A percentile compares a stretch with the other conserved stretches of the same genome.
Evolutionary conservation across 805 yeast species (phyloP).

Genomic region (Kockiozyma suomiensis): DNA sequence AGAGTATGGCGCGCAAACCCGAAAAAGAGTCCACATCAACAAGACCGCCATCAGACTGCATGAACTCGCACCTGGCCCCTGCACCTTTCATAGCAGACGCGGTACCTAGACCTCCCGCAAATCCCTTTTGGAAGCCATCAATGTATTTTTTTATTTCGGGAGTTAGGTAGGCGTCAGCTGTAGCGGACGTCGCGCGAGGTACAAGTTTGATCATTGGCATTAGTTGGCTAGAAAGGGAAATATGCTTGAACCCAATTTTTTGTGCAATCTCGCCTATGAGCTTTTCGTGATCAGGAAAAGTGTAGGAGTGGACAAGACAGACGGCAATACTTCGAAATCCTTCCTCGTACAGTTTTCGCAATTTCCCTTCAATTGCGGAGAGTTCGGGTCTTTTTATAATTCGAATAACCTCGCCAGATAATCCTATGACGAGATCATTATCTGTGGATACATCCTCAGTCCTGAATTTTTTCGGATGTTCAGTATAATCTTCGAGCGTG

Average conservation of each 20-base stretch:
- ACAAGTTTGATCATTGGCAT: constrained; percentile 80
- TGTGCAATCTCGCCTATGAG: constrained; percentile 61
- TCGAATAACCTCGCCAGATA: constrained; percentile 68
- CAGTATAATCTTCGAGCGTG: constrained; percentile 77
- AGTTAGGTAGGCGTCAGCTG: constrained; percentile 80
- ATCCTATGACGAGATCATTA: constrained; percentile 52
- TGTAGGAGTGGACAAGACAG: constrained; percentile 71
- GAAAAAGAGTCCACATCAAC: constrained; percentile 82
- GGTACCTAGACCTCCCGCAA: constrained; percentile 53
- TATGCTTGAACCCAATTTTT: constrained; percentile 64
- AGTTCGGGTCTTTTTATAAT: constrained; percentile 56
- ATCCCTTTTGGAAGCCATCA: constrained; percentile 61
- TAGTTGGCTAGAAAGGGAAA: constrained; percentile 67
- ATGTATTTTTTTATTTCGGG: constrained; percentile 74
- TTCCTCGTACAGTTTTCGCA: constrained; percentile 51
- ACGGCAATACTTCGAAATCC: constrained; percentile 75
- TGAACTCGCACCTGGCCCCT: constrained; percentile 65
- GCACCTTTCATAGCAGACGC: constrained; percentile 32
- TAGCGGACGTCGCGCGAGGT: constrained; percentile 73
- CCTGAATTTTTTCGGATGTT: constrained; percentile 55
- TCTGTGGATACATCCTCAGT: constrained; percentile 35
- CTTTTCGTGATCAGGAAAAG: constrained; percentile 69
- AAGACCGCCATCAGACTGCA: constrained; percentile 97
- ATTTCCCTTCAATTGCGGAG: constrained; percentile 46
- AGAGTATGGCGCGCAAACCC: constrained; percentile 82